Conservation (phyloP, 768 basidiomycete species). For the Dacryopinax primogenitus region DNA sequence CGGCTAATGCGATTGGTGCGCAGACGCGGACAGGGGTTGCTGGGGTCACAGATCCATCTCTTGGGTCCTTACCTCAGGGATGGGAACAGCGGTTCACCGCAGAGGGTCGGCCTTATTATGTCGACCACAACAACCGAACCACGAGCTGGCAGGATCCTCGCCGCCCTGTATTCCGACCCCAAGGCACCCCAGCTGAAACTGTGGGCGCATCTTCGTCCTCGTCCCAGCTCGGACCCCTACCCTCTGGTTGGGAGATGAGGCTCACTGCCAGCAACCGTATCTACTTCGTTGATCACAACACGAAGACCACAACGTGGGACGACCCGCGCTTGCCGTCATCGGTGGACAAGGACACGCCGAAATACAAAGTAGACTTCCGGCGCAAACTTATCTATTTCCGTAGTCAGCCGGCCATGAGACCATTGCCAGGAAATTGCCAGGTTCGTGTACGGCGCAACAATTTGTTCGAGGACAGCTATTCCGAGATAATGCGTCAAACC, state of each 20-base stretch:
- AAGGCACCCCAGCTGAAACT: conserved; percentile 29
- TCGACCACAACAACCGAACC: conserved; percentile 64
- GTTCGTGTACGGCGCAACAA: conserved; percentile 67
- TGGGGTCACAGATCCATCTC: conserved; percentile 26
- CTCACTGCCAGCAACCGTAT: conserved; percentile 70
- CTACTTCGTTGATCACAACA: conserved; percentile 82
- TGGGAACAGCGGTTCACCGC: conserved; percentile 88
- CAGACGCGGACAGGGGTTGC: conserved; percentile 19
- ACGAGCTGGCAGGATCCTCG: conserved; percentile 90
- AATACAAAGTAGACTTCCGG: conserved; percentile 88
- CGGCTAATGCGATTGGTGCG: conserved; percentile 17
- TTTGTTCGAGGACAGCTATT: conserved; percentile 78
- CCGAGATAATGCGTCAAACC: conserved; percentile 67
- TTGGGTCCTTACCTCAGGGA: conserved; percentile 61
- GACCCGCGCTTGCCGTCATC: conserved; percentile 76
- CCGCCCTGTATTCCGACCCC: conserved; percentile 35
- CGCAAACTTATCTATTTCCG: conserved; percentile 88
- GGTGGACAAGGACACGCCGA: conserved; percentile 79
- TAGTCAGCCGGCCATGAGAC: conserved; percentile 72
- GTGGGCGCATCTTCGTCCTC: conserved; percentile 33
- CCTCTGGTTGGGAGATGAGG: conserved; percentile 92
- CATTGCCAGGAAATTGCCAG: conserved; percentile 68
- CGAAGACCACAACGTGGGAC: conserved; percentile 73
- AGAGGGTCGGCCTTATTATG: conserved; percentile 68
- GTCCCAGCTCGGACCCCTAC: conserved; percentile 60